Base-by-base conservation (phyloP, 2,329 filamentous ascomycete genomes). In the Tolypocladium ovalisporum region DNA sequence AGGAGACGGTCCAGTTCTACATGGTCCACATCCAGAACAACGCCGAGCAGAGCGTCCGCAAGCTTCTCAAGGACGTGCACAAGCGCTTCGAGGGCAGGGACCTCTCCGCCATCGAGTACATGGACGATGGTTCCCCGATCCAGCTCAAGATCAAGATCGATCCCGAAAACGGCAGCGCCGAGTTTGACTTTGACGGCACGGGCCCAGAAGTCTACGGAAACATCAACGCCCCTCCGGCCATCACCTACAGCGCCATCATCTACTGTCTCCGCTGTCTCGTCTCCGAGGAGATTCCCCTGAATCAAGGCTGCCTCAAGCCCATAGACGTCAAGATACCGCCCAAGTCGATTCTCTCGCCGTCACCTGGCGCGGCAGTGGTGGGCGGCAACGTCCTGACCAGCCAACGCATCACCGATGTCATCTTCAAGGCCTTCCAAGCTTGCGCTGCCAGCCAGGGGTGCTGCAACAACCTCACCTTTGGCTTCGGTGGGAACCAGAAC, bases 41-140 rank as follows among this genome's bases (percentile, higher is more conserved):
- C 37, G 74, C 74, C 15, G 74, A 76, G 57, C 76, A 83, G 1
- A 86, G 85, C 36, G 90, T 96, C 0, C 82, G 88, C 24, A 82
- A 81, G 55, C 61, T 68, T 12, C 57, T 68, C 22, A 61, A 57
- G 37, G 58, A 58, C 2, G 63, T 63, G 1, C 60, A 60, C 1
- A 55, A 57, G 24, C 60, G 59, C 36, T 59, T 58, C 40, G 61
- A 59, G n/a, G 60, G 62, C 1, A 56, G 59, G 24, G 58, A 62
- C 9, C 63, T 74, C 6, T 52, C 57, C 6, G 70, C 72, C 2
- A 57, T 62, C 15, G 83, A 39, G 66, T 89, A 86, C 74, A 94
- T 95, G 88, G 90, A 96, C 67, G 90, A 96, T 64, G 90, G 90
- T 39, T 88, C 83, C 13, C 87, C 88, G 0, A 94, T 96, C 65